Evolutionary conservation across 805 yeast genomes (phyloP).

Genomic region (Ogataea polymorpha): DNA sequence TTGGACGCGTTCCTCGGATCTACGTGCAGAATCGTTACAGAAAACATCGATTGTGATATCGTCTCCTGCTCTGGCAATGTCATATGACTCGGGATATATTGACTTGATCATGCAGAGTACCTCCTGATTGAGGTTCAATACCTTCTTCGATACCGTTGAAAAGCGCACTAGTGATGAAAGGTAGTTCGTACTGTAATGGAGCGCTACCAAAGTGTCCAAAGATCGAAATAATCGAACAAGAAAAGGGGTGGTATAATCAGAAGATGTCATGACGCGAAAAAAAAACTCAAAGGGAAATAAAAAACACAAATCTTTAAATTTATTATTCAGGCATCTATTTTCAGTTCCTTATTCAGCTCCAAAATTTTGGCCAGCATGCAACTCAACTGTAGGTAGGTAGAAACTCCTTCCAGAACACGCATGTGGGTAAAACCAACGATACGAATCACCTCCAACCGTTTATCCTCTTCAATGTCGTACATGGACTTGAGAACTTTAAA

Average conservation of each 20-base stretch:
- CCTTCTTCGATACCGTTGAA: conserved; percentile 15
- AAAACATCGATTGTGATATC: conserved; percentile 20
- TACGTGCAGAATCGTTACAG: conserved; percentile 1
- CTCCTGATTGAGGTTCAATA: conserved; percentile 11
- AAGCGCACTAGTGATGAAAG: conserved; percentile 18
- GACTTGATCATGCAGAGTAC: conserved; percentile 16
- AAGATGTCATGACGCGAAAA: conserved; percentile 9
- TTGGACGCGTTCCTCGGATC: conserved; percentile 7
- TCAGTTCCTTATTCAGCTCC: conserved; percentile 5
- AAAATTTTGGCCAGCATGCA: conserved; percentile 68
- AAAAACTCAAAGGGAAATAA: neutral
- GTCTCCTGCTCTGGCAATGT: conserved; percentile 2
- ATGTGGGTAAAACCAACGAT: conserved; percentile 90
- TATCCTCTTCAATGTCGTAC: conserved; percentile 62
- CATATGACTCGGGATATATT: conserved; percentile 19
- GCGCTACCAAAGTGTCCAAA: conserved; percentile 21
- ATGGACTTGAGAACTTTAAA: conserved; percentile 83
- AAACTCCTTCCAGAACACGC: conserved; percentile 91
- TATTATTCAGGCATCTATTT: neutral
- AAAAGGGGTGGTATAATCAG: conserved; percentile 1
- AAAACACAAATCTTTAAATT: neutral
- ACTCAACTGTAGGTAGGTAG: conserved; percentile 79
- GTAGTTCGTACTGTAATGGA: conserved; percentile 24
- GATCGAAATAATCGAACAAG: conserved; percentile 12
- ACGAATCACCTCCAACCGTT: conserved; percentile 71